Evolutionary conservation across 2,329 filamentous ascomycete species (phyloP), one percentile per base, ranked within the genome.

Genomic region (Polychaeton citri): DNA sequence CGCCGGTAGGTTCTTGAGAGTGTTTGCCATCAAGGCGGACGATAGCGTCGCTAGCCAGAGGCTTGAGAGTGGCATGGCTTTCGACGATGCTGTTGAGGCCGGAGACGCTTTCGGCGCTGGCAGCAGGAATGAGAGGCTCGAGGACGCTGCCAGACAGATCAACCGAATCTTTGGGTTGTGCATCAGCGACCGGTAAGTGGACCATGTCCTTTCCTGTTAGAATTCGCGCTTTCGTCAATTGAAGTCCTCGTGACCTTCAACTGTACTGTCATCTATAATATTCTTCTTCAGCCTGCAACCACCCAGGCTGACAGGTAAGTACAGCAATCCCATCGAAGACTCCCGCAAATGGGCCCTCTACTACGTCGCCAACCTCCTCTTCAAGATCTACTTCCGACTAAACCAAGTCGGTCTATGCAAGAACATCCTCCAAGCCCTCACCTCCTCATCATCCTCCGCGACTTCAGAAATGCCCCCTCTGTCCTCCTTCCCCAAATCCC

Each of bases 261-360:
- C n/a, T n/a, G n/a, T n/a, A n/a, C n/a, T n/a, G n/a, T n/a, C n/a
- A n/a, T n/a, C n/a, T n/a, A n/a, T n/a, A n/a, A n/a, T n/a, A n/a
- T n/a, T n/a, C n/a, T n/a, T n/a, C n/a, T n/a, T 15, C 24, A 15
- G 24, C 33, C 50, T 54, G 26, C 51, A 37, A 10, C 20, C 34
- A 30, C 16, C 13, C 40, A 35, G 42, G 32, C 41, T 46, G 51
- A 42, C 49, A 45, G 48, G 41, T 40, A 41, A 33, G 32, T 37
- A 36, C 50, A 88, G 84, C 59, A 81, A 82, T 41, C 77, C 81
- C 10, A 66, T 95, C 31, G 77, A 86, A 52, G 81, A 93, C 50
- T 95, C 88, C 6, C 77, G 90, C 37, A 98, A 96, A 72, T 98
- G 90, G 90, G 92, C 85, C 5, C 82, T 94, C 33, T 98, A 98